These are phyloP conservation scores for Hemisphaericaspora subhashii DNA, from an alignment of 1,139 yeast species.

Conservation along the genomic window DNA sequence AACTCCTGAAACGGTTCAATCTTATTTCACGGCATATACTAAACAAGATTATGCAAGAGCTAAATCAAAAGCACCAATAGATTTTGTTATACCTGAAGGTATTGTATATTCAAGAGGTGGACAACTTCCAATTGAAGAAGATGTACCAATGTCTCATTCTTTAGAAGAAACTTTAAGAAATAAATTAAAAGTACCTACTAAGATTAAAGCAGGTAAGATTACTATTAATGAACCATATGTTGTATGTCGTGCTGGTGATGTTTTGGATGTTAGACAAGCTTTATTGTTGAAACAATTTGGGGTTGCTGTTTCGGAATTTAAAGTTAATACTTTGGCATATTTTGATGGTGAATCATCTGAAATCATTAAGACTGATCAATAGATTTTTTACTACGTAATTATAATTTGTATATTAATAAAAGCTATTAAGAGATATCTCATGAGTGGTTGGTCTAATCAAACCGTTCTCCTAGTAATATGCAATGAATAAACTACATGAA, in stretches of 20 bases:
- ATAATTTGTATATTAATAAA: constrained; percentile 1
- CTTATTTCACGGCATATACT: constrained; percentile 75
- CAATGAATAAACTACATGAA: too few species aligned
- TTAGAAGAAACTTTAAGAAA: constrained; percentile 90
- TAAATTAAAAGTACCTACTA: constrained; percentile 87
- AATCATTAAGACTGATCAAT: constrained; percentile 24
- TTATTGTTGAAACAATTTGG: constrained; percentile 93
- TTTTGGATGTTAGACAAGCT: constrained; percentile 87
- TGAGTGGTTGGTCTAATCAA: too few species aligned
- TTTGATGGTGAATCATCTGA: constrained; percentile 58
- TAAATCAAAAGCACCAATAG: constrained; percentile 78
- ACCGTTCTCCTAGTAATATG: too few species aligned
- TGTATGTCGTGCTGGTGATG: constrained; percentile 80
- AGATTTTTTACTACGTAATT: not conserved
- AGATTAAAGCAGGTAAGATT: constrained; percentile 85
- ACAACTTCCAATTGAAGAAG: constrained; percentile 84
- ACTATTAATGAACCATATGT: constrained; percentile 70
- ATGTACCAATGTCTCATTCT: constrained; percentile 94
- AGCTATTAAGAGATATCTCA: not conserved
- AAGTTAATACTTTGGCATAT: constrained; percentile 74
- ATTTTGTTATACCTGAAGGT: constrained; percentile 86
- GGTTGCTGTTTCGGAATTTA: constrained; percentile 88
- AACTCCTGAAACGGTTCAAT: constrained; percentile 76
- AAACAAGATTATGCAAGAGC: constrained; percentile 89
- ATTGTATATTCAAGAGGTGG: constrained; percentile 95